A percentile compares a stretch with the other conserved stretches of the same genome.
Evolutionary conservation across 1,284 basidiomycete species (phyloP).

Genomic region (Austroboletus olivaceoglutinosus): DNA sequence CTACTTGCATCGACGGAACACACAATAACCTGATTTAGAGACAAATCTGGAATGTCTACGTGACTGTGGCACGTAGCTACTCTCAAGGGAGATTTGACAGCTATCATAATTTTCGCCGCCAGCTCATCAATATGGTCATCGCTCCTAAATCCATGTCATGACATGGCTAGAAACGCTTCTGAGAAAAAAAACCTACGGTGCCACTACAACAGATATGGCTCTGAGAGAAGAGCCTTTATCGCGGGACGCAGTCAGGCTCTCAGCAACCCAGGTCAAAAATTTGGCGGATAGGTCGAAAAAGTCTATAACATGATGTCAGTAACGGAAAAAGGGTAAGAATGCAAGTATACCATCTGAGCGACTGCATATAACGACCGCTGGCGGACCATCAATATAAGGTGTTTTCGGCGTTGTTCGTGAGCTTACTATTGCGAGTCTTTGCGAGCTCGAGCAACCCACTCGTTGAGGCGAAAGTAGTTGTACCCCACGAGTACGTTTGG

Average conservation of each 20-base stretch:
- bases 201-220: slow-evolving; percentile 20
- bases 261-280: slow-evolving; percentile 23
- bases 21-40: slow-evolving; percentile 39
- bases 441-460: slow-evolving; percentile 18
- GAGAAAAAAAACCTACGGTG: slow-evolving; percentile 15
- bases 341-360: slow-evolving; percentile 20
- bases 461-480: slow-evolving; percentile 8
- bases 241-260: neutral
- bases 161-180: neutral
- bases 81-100: slow-evolving; percentile 17
- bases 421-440: slow-evolving; percentile 26
- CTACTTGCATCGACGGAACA: slow-evolving; percentile 37
- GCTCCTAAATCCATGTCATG: slow-evolving; percentile 16
- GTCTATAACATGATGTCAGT: slow-evolving; percentile 17
- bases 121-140: slow-evolving; percentile 14
- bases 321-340: neutral
- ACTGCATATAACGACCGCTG: slow-evolving; percentile 22
- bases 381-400: slow-evolving; percentile 1
- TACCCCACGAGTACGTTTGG: neutral
- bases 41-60: slow-evolving; percentile 27
- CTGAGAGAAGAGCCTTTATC: slow-evolving; percentile 1
- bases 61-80: slow-evolving; percentile 21
- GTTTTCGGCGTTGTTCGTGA: neutral
- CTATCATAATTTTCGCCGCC: slow-evolving; percentile 12
- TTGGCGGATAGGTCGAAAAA: slow-evolving; percentile 17